Conservation (phyloP, 1,284 basidiomycete species). For the Trametes pubescens region DNA sequence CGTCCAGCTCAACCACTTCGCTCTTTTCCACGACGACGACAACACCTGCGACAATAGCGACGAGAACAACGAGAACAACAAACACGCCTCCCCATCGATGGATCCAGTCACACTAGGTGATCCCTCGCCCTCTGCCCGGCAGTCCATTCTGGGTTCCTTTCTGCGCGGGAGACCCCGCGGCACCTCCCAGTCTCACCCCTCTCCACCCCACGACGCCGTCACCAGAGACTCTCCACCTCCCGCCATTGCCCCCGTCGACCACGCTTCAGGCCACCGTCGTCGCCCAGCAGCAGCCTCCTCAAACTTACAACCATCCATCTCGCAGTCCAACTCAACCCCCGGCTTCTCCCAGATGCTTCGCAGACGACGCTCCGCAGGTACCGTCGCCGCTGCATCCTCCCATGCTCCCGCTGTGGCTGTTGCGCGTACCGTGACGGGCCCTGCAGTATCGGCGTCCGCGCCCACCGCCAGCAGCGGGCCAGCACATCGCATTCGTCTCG, state of each 20-base stretch:
- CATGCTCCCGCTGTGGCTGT: conserved; percentile 41
- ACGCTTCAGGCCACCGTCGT: conserved; percentile 41
- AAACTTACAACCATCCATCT: conserved; percentile 41
- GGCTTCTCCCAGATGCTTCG: conserved; percentile 48
- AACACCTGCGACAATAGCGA: conserved; percentile 25
- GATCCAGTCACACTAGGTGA: conserved; percentile 43
- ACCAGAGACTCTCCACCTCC: conserved; percentile 44
- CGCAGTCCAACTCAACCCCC: conserved; percentile 40
- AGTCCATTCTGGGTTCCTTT: conserved; percentile 50
- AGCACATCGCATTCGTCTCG: conserved; percentile 79
- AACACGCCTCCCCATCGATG: conserved; percentile 36
- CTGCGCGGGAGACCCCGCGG: conserved; percentile 49
- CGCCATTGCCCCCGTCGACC: conserved; percentile 29
- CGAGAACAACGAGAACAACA: conserved; percentile 29
- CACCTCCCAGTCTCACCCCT: conserved; percentile 49
- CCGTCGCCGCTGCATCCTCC: conserved; percentile 42
- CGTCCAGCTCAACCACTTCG: conserved; percentile 31
- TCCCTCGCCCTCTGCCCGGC: conserved; percentile 44
- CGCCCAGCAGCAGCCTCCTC: conserved; percentile 41
- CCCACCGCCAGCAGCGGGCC: conserved; percentile 20
- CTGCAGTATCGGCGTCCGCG: conserved; percentile 26
- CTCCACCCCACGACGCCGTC: conserved; percentile 40
- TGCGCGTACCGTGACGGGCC: conserved; percentile 37
- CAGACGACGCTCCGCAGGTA: conserved; percentile 47
- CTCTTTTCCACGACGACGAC: conserved; percentile 26